Evolutionary conservation across 2,329 filamentous ascomycete species (phyloP), one percentile per base, ranked within the genome.

Genomic region (Neoascochyta sp.): DNA sequence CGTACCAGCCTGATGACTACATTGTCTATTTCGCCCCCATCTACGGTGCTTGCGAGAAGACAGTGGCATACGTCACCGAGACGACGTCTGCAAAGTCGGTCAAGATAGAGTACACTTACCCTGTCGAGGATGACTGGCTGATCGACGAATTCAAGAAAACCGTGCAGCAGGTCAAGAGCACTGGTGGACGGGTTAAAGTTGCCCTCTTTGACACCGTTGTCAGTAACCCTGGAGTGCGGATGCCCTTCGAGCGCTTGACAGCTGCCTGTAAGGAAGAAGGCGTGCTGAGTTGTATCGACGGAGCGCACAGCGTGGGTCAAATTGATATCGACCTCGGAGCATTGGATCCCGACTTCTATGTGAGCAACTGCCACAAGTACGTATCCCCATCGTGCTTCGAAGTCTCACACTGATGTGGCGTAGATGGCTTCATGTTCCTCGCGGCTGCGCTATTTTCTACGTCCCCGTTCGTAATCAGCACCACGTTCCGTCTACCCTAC

Each of bases 301-400:
- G 78, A 10, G 90, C 90, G 0, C 90, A 96, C 62, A 82, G 83
- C 1, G 66, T 94, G 14, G 90, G 90, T 2, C 83, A 92, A 62
- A 72, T 95, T 6, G 69, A 74, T 1, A 61, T 95, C 6, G 76
- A 93, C 59, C 64, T 95, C 9, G 43, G 56, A 0, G 60, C 64
- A 4, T 65, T 88, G 3, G 76, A 88, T 41, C 81, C 87, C 0
- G 89, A 95, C 61, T 95, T 94, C 65, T 86, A 93, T 53, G 75
- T 90, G 9, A 82, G 74, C 32, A 95, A 95, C 60, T 86, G 80
- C 14, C 56, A 60, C 30, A 60, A 59, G 52, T 58, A 29, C 25
- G 50, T 48, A 11, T 10, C 15, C 19, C 13, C 10, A 11, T 12
- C 23, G 16, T 7, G 9, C 13, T 2, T 22, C 18, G 9, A 5